Percentiles rank a stretch among this genome's conserved stretches.
phyloP scores from a whole-genome alignment of 2,329 filamentous ascomycete species.

The Colletotrichum sp. region DNA sequence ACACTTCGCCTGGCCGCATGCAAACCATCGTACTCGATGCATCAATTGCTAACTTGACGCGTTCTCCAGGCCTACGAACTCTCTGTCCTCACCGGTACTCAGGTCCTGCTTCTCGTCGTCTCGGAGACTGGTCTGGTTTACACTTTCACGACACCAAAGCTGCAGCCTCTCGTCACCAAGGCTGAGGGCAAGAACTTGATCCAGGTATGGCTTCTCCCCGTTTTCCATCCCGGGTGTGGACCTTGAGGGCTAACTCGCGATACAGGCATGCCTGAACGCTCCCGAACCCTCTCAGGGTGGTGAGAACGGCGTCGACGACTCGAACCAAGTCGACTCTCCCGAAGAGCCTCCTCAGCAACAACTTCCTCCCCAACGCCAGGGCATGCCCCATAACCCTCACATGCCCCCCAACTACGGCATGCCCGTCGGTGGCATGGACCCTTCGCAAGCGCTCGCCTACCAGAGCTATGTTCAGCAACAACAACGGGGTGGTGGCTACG shows the following conservation, averaged over 20 bases:
- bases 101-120: conserved; percentile 94
- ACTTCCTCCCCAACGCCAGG: conserved; percentile 71
- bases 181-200: conserved; percentile 99
- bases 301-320: conserved; percentile 81
- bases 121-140: conserved; percentile 98
- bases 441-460: conserved; percentile 82
- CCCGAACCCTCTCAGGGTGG: conserved; percentile 84
- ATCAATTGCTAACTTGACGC: conserved; percentile 18
- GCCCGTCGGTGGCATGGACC: conserved; percentile 71
- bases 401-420: conserved; percentile 67
- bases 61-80: conserved; percentile 84
- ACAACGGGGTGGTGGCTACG: conserved; percentile 75
- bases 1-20: background rate
- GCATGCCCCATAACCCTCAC: conserved; percentile 68
- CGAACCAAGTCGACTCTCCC: conserved; percentile 83
- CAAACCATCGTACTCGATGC: background rate
- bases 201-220: conserved; percentile 70
- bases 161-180: conserved; percentile 97
- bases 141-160: conserved; percentile 97
- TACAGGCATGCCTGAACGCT: conserved; percentile 91
- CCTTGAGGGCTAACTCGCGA: background rate
- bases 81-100: conserved; percentile 95
- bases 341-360: conserved; percentile 84
- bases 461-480: conserved; percentile 79
- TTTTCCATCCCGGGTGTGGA: too few relatives aligned